phyloP scores from a whole-genome alignment of 495 filamentous ascomycete genomes.

The Cercophora samala region DNA sequence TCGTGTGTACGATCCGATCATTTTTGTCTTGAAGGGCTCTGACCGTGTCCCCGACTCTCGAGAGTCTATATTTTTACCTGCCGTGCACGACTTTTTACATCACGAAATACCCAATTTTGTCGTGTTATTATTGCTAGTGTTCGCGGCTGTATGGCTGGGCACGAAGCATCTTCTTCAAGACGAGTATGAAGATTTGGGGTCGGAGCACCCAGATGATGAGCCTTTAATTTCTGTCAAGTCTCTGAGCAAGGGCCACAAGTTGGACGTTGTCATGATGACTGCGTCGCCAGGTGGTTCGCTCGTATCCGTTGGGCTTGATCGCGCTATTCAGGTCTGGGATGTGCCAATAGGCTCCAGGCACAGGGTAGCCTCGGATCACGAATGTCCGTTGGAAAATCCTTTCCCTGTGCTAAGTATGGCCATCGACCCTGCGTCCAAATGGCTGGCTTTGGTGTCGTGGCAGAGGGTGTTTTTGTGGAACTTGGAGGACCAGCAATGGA shows the following conservation, averaged over 20 bases:
- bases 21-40: conserved; percentile 63
- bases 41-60: conserved; percentile 48
- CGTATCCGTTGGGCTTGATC: conserved; percentile 64
- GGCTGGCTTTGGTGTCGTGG: conserved; percentile 60
- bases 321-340: conserved; percentile 59
- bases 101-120: conserved; percentile 57
- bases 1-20: conserved; percentile 61
- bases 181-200: conserved; percentile 37
- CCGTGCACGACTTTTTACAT: conserved; percentile 53
- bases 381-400: conserved; percentile 33
- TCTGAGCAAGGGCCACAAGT: conserved; percentile 55
- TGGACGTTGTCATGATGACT: conserved; percentile 61
- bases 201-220: conserved; percentile 43
- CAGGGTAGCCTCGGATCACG: conserved; percentile 40
- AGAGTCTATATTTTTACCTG: conserved; percentile 46
- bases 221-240: conserved; percentile 55
- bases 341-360: conserved; percentile 41
- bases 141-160: conserved; percentile 56
- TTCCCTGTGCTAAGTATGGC: conserved; percentile 60
- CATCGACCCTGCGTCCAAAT: conserved; percentile 57
- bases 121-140: conserved; percentile 51
- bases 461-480: conserved; percentile 57
- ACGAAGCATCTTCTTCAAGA: conserved; percentile 65
- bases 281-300: conserved; percentile 57
- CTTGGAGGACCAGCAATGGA: conserved; percentile 50